Evolutionary conservation across 176 grass and related monocot genomes (phyloP).

Genomic region (Chloris gayana): DNA sequence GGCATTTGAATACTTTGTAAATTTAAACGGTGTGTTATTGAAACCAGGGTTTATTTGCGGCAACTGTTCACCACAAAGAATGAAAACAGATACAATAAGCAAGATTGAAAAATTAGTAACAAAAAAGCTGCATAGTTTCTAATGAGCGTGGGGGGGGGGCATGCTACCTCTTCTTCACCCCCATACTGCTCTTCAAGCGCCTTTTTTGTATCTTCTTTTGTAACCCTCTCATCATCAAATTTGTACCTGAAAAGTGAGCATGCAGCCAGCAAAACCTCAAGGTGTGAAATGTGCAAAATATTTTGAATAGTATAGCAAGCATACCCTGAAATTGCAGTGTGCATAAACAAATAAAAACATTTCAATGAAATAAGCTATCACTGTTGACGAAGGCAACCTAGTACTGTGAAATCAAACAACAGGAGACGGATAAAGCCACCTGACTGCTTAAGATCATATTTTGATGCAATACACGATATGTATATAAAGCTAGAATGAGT

Average conservation of each 20-base stretch:
- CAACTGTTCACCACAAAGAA: constrained; percentile 55
- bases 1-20: constrained; percentile 90
- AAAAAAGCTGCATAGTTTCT: constrained; percentile 18
- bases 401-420: background rate
- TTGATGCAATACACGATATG: constrained; percentile 1
- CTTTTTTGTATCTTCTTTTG: constrained; percentile 95
- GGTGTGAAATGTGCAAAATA: background rate
- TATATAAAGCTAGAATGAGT: background rate
- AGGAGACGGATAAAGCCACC: background rate
- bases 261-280: constrained; percentile 9
- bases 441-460: background rate
- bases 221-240: constrained; percentile 96
- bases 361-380: constrained; percentile 21
- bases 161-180: constrained; percentile 89
- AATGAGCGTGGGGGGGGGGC: background rate
- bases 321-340: constrained; percentile 3
- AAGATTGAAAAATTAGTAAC: constrained; percentile 29
- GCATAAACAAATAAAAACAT: constrained; percentile 15
- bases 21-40: constrained; percentile 83
- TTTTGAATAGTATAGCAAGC: constrained; percentile 30
- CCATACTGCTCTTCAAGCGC: constrained; percentile 97
- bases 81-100: constrained; percentile 22
- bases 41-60: constrained; percentile 85
- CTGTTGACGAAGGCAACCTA: constrained; percentile 24
- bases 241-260: constrained; percentile 72